Base-by-base conservation (phyloP, 1,139 yeast species). In the Nematodospora anomalae region DNA sequence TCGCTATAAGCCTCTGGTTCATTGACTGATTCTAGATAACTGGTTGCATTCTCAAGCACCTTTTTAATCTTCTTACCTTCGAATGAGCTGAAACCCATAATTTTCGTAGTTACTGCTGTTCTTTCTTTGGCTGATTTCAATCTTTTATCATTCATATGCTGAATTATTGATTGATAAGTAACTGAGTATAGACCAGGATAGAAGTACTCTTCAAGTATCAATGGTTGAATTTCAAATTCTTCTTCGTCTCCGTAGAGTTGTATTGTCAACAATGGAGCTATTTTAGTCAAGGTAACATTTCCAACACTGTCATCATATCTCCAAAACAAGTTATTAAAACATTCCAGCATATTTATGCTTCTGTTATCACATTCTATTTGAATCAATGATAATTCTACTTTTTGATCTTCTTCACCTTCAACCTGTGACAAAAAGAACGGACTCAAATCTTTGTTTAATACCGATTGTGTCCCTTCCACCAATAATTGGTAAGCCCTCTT, bases 241-340 rank as follows among this genome's bases (percentile, higher is more conserved):
- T 44, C 46, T 20, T 50, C 55, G 10, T 53, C 56, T 28, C 60
- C 60, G n/a, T 49, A 42, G 10, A 67, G 50, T 30, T 58, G 64
- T 14, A 67, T 42, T 0, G 71, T 61, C n/a, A 70, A 45, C 1
- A 68, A 39, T 3, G 64, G 63, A 2, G 69, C 61, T 11, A 66
- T 46, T 4, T 46, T 40, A 5, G 49, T 48, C 33, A 66, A 60
- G 20, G 58, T 45, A 28, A 67, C 53, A 22, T 47, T 48, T 6
- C 71, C 71, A 4, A 64, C 42, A 30, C 46, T 49, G 20, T 58
- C 61, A 15, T 58, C 64, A 21, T 38, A 46, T 14, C 54, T 57
- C 75, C 76, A 69, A 36, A 71, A 65, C 40, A 70, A 50, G 28
- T 52, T 58, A 45, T 62, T 60, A 33, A 71, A 54, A 0, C 68